Base-by-base conservation (phyloP, 2,329 filamentous ascomycete genomes). In the Grosmannia huntii region DNA sequence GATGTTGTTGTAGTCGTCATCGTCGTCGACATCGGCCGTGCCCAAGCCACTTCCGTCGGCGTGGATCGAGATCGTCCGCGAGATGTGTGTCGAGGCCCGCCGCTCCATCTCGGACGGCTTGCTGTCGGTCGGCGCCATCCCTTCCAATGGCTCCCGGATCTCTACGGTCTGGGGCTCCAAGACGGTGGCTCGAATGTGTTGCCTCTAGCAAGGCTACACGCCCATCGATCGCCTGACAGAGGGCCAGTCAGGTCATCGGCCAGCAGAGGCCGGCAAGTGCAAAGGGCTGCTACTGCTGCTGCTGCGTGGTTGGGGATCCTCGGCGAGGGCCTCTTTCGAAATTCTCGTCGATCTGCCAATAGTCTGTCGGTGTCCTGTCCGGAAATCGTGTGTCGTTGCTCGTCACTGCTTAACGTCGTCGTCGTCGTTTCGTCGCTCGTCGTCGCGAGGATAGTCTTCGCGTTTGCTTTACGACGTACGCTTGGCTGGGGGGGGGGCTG, bases 61-160 rank as follows among this genome's bases (percentile, higher is more conserved):
- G 16, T 60, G 56, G 9, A 61, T n/a, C 1, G 63, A 64, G 4
- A 61, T 25, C 1, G 55, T 28, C 7, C 60, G 33, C 23, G 63
- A 65, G n/a, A 21, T 12, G 25, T 41, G 53, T 12, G 53, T 31
- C 23, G 64, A 63, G 28, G 59, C 57, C 41, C 61, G 61, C 41
- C 62, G 60, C 53, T 64, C 64, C 27, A 64, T 57, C 7, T 62
- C 64, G 36, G 59, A 25, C 16, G 60, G 49, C 54, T 65, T 65
- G 16, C 56, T 52, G 49, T 62, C 57, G 31, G 54, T 28, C 21
- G 50, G 38, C 27, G 65, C 62, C 64, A 66, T 66, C 21, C 31
- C 51, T 46, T 53, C 46, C 53, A 14, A 16, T 23, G 19, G 53
- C 9, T 41, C 25, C 31, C 41, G 41, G 41, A 19, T 44, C 41